Evolutionary conservation across 2,329 filamentous ascomycete genomes (phyloP).

Genomic region (Pseudopyricularia javanii): DNA sequence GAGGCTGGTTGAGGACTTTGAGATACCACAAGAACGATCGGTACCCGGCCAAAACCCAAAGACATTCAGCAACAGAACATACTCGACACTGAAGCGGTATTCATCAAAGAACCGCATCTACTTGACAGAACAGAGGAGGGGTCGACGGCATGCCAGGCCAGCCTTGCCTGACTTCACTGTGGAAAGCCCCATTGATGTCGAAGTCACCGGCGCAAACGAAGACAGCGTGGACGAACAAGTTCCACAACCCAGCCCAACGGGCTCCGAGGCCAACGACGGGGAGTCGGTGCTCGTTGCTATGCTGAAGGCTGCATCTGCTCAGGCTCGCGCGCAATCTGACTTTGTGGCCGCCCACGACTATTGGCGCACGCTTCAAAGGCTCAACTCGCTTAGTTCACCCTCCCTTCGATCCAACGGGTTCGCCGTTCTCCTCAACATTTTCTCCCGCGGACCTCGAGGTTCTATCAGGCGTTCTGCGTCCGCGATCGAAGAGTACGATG

Average conservation of each 20-base stretch:
- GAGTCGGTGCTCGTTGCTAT: slow-evolving; percentile 51
- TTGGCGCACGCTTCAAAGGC: slow-evolving; percentile 68
- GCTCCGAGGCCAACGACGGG: background rate
- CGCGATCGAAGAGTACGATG: slow-evolving; percentile 67
- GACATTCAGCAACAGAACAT: slow-evolving; percentile 57
- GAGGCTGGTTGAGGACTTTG: slow-evolving; percentile 71
- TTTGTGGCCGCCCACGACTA: slow-evolving; percentile 77
- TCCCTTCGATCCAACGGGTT: slow-evolving; percentile 57
- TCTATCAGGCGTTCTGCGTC: slow-evolving; percentile 57
- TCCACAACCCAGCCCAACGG: background rate
- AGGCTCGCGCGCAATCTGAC: slow-evolving; percentile 67
- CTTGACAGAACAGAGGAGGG: slow-evolving; percentile 37
- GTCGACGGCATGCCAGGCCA: background rate
- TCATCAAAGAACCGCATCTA: slow-evolving; percentile 47
- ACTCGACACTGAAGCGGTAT: slow-evolving; percentile 41
- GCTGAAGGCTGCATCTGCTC: slow-evolving; percentile 63
- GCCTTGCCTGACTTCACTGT: slow-evolving; percentile 26
- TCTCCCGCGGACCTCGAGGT: slow-evolving; percentile 58
- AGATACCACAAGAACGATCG: slow-evolving; percentile 54
- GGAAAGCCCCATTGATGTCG: background rate
- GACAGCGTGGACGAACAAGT: slow-evolving; percentile 6
- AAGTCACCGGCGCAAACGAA: background rate
- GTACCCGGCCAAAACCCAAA: slow-evolving; percentile 42
- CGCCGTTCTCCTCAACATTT: slow-evolving; percentile 59
- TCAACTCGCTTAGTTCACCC: slow-evolving; percentile 49